phyloP scores from a whole-genome alignment of 2,329 filamentous ascomycete species.

The Teratosphaeria viscida region DNA sequence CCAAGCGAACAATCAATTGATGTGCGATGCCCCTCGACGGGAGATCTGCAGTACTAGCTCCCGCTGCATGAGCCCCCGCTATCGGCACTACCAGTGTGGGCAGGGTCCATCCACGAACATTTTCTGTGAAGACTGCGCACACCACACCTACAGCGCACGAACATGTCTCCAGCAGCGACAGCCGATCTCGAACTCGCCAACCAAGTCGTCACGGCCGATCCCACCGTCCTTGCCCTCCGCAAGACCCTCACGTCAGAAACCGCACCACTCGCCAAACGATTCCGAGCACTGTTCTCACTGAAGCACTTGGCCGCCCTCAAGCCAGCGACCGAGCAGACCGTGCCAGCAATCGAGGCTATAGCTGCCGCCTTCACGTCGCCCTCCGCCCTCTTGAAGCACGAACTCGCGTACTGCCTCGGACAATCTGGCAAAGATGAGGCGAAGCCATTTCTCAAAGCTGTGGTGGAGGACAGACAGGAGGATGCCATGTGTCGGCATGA shows the following conservation, averaged over 20 bases:
- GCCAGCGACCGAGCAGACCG: slow-evolving; percentile 45
- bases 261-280: slow-evolving; percentile 75
- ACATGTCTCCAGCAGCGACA: slow-evolving; percentile 3
- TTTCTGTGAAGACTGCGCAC: neutral
- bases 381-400: slow-evolving; percentile 88
- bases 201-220: slow-evolving; percentile 8
- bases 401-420: slow-evolving; percentile 91
- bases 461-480: slow-evolving; percentile 68
- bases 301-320: slow-evolving; percentile 76
- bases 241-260: slow-evolving; percentile 69
- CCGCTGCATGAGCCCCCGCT: neutral
- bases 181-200: neutral
- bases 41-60: neutral
- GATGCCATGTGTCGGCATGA: slow-evolving; percentile 95
- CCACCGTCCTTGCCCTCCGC: slow-evolving; percentile 54
- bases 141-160: neutral
- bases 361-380: slow-evolving; percentile 75
- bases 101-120: neutral
- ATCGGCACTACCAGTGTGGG: neutral
- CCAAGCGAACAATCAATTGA: neutral
- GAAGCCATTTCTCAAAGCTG: slow-evolving; percentile 58
- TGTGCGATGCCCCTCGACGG: neutral
- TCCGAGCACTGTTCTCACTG: slow-evolving; percentile 93
- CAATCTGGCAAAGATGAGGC: slow-evolving; percentile 74
- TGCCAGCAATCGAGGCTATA: slow-evolving; percentile 66